Percentiles rank a stretch among this genome's conserved stretches.
phyloP scores from a whole-genome alignment of 345 rosid genomes.

The Iberis pinnata region DNA sequence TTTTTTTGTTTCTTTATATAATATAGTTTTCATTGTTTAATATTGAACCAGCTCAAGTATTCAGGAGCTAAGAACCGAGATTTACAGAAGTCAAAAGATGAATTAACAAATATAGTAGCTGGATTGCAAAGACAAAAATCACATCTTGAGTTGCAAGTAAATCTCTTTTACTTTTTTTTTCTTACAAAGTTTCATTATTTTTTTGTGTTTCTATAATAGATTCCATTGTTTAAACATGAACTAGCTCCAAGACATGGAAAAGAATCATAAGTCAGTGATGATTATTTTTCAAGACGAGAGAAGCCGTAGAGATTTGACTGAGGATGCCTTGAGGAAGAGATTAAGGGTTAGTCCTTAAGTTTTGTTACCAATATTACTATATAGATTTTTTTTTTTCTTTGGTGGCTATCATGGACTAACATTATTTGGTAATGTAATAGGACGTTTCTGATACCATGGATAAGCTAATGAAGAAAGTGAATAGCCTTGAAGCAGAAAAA shows the following conservation, averaged over 20 bases:
- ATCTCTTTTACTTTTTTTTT: too few species aligned
- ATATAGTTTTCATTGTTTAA: not conserved
- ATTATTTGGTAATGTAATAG: conserved; percentile 13
- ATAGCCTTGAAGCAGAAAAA: conserved; percentile 3
- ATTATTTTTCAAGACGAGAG: conserved; percentile 33
- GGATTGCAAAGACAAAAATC: too few species aligned
- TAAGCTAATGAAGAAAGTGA: conserved; percentile 8
- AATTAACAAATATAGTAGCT: too few species aligned
- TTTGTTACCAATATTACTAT: not conserved
- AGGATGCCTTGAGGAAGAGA: conserved; percentile 31
- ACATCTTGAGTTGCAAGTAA: too few species aligned
- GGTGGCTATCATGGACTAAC: not conserved
- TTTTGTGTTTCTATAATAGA: not conserved
- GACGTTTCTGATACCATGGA: conserved; percentile 7
- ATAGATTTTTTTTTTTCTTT: not conserved
- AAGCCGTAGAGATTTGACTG: conserved; percentile 21
- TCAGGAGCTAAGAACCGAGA: conserved; percentile 2
- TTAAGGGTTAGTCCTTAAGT: conserved; percentile 31
- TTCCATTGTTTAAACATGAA: not conserved
- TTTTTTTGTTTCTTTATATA: not conserved
- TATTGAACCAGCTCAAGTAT: conserved; percentile 28
- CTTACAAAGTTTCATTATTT: too few species aligned
- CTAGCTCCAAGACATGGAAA: conserved; percentile 2
- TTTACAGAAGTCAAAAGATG: not conserved
- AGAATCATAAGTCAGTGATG: conserved; percentile 8